Percentiles rank a stretch among this genome's conserved stretches.
These are phyloP conservation scores for Sugiyamaella japonica DNA, from an alignment of 1,139 yeast species.

Conservation along the genomic window DNA sequence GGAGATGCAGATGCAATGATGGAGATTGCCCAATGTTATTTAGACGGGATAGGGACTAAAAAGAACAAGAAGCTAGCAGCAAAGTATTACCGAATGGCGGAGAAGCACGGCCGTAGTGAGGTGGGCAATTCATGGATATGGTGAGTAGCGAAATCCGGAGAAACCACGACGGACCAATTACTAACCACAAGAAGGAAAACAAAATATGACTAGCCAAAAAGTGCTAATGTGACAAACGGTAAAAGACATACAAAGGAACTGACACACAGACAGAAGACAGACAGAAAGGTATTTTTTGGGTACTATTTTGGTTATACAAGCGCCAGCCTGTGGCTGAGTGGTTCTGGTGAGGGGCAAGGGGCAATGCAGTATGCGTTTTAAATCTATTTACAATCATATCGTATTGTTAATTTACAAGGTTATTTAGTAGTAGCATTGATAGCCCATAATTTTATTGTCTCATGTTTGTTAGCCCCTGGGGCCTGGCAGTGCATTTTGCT, in stretches of 20 bases:
- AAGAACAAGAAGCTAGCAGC: constrained; percentile 39
- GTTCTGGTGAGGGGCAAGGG: too few relatives aligned
- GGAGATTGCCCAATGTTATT: constrained; percentile 37
- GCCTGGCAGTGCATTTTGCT: too few relatives aligned
- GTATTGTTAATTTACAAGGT: background rate
- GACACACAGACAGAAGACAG: too few relatives aligned
- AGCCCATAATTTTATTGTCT: background rate
- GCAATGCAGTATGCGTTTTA: too few relatives aligned
- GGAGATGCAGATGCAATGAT: constrained; percentile 43
- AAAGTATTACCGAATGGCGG: constrained; percentile 37
- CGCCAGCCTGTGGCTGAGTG: too few relatives aligned
- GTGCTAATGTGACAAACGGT: too few relatives aligned
- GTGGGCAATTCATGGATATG: constrained; percentile 43
- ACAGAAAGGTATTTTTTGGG: background rate
- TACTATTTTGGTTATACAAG: background rate
- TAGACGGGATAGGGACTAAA: constrained; percentile 38
- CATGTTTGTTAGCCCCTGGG: too few relatives aligned
- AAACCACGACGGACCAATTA: background rate
- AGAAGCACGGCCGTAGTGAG: constrained; percentile 34
- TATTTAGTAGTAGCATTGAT: background rate
- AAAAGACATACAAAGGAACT: too few relatives aligned
- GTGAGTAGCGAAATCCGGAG: constrained; percentile 25
- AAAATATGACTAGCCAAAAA: constrained; percentile 7
- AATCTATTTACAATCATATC: background rate
- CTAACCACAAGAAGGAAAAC: constrained; percentile 12